Conservation (phyloP, 2,329 filamentous ascomycete genomes). For the Zymoseptoria pseudotritici region DNA sequence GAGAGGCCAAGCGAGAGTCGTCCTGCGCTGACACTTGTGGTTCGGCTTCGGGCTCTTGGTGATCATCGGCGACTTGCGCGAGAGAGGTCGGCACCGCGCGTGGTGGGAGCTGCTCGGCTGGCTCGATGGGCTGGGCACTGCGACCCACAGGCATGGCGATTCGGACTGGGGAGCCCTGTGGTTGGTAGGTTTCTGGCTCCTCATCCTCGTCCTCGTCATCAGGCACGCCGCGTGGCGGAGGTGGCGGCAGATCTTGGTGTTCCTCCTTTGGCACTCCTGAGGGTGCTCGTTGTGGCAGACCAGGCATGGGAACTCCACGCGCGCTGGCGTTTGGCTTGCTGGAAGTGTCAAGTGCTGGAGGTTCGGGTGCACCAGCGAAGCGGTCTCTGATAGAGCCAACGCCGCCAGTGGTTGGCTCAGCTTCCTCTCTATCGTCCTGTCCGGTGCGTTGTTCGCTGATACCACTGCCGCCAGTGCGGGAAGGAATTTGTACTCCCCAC, state of each 20-base stretch:
- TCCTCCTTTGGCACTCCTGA: constrained; percentile 50
- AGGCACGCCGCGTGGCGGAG: constrained; percentile 34
- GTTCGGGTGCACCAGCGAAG: constrained; percentile 59
- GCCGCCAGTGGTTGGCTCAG: constrained; percentile 53
- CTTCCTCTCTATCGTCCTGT: constrained; percentile 39
- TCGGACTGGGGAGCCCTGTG: constrained; percentile 65
- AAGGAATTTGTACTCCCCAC: constrained; percentile 77
- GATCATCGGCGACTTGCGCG: constrained; percentile 53
- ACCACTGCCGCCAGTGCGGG: constrained; percentile 57
- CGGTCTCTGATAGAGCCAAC: constrained; percentile 72
- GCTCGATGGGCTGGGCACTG: constrained; percentile 47
- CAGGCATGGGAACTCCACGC: constrained; percentile 69
- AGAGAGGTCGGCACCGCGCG: constrained; percentile 59
- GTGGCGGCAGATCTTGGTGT: constrained; percentile 39
- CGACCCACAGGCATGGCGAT: constrained; percentile 79
- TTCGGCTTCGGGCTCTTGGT: constrained; percentile 59
- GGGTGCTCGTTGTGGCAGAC: constrained; percentile 56
- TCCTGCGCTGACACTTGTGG: constrained; percentile 52
- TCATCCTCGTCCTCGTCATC: constrained; percentile 25
- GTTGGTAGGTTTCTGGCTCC: constrained; percentile 36
- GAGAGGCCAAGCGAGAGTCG: constrained; percentile 47
- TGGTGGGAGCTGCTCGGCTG: constrained; percentile 40
- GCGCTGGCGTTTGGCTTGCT: constrained; percentile 58
- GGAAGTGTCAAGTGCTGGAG: constrained; percentile 57
- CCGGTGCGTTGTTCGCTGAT: constrained; percentile 58